phyloP scores from a whole-genome alignment of 2,329 filamentous ascomycete species.

The Beauveria rudraprayagi region DNA sequence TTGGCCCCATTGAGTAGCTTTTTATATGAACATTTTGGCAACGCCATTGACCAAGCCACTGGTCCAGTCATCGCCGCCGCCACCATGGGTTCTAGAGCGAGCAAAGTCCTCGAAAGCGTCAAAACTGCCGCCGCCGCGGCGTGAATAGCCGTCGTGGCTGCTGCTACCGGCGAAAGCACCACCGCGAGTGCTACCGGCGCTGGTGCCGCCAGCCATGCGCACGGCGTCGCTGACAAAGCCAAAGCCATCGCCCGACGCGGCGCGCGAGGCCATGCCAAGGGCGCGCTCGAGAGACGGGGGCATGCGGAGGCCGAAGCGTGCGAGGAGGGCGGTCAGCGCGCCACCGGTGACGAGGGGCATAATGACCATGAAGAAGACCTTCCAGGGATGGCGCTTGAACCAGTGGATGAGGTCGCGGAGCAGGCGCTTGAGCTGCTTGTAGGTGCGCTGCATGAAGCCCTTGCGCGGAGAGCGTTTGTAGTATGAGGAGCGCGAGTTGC shows the following conservation, averaged over 20 bases:
- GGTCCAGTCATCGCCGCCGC: constrained; percentile 21
- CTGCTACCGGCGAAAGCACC: constrained; percentile 19
- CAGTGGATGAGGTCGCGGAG: constrained; percentile 75
- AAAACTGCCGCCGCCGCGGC: constrained; percentile 2
- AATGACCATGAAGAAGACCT: constrained; percentile 79
- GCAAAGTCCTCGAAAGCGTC: constrained; percentile 24
- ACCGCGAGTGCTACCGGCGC: constrained; percentile 13
- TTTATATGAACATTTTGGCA: constrained; percentile 36
- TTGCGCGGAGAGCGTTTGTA: constrained; percentile 77
- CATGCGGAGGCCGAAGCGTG: constrained; percentile 70
- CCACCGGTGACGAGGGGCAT: constrained; percentile 83
- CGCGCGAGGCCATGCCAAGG: constrained; percentile 45
- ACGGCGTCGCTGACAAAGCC: constrained; percentile 49
- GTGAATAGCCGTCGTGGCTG: background rate
- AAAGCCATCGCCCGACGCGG: constrained; percentile 37
- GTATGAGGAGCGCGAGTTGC: constrained; percentile 48
- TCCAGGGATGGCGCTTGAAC: constrained; percentile 74
- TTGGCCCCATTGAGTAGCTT: background rate
- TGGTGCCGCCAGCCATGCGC: constrained; percentile 39
- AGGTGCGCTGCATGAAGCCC: constrained; percentile 66
- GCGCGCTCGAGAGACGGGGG: constrained; percentile 55
- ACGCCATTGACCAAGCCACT: constrained; percentile 27
- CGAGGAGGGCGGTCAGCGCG: constrained; percentile 67
- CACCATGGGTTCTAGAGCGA: constrained; percentile 15
- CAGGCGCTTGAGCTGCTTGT: constrained; percentile 69